phyloP scores from a whole-genome alignment of 2,329 filamentous ascomycete genomes.

The Trichoderma semiorbis region DNA sequence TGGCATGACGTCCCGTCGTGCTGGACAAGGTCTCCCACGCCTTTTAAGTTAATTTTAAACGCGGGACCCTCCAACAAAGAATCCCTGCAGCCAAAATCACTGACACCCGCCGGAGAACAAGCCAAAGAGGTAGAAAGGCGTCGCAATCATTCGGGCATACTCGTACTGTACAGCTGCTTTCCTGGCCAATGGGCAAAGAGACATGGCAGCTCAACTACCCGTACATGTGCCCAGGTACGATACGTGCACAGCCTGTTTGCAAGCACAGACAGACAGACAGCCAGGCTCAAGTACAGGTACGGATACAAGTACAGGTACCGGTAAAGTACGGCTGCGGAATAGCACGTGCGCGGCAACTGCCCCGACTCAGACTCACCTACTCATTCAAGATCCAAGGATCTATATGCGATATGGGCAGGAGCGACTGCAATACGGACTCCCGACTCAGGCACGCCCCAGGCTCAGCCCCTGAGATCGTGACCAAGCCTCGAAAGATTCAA shows the following conservation, averaged over 20 bases:
- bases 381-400: neutral
- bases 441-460: neutral
- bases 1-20: constrained; percentile 10
- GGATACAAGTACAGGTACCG: neutral
- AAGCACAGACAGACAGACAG: neutral
- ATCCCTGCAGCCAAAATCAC: neutral
- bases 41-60: constrained; percentile 5
- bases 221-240: neutral
- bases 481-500: neutral
- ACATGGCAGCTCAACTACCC: neutral
- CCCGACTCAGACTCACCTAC: neutral
- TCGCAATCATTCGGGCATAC: neutral
- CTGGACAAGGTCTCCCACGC: neutral
- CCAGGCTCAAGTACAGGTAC: neutral
- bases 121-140: neutral
- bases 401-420: neutral
- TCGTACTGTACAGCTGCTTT: neutral
- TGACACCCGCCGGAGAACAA: neutral
- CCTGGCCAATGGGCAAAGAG: neutral
- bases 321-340: neutral
- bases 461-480: neutral
- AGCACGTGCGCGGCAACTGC: neutral
- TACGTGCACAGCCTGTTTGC: neutral
- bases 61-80: neutral
- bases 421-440: neutral